phyloP scores from a whole-genome alignment of 2,329 filamentous ascomycete genomes.

The Thielaviopsis punctulata region DNA sequence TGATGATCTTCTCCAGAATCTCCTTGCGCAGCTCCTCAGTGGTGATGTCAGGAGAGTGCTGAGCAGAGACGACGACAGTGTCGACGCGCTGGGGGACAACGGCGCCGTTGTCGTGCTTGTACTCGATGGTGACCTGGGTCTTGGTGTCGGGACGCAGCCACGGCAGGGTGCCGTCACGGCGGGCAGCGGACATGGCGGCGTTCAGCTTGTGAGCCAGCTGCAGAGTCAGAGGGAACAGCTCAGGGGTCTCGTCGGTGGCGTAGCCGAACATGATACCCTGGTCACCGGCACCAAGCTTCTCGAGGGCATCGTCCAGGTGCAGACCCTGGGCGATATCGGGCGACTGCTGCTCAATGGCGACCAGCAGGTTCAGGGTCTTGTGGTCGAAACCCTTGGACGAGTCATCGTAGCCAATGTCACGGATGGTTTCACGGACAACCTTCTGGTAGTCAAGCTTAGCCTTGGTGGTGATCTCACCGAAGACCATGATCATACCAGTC shows the following conservation, averaged over 20 bases:
- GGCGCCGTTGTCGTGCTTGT: slow-evolving; percentile 87
- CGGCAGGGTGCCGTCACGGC: slow-evolving; percentile 69
- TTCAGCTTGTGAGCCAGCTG: slow-evolving; percentile 95
- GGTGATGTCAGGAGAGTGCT: slow-evolving; percentile 76
- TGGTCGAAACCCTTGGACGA: slow-evolving; percentile 98
- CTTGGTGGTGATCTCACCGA: slow-evolving; percentile 97
- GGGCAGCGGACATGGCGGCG: slow-evolving; percentile 78
- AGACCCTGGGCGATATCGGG: slow-evolving; percentile 98
- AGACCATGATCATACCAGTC: slow-evolving; percentile 99
- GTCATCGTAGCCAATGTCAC: slow-evolving; percentile 97
- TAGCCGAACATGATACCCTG: slow-evolving; percentile 99
- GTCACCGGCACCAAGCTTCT: slow-evolving; percentile 96
- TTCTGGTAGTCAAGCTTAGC: slow-evolving; percentile 94
- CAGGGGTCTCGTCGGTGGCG: slow-evolving; percentile 96
- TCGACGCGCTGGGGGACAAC: slow-evolving; percentile 85
- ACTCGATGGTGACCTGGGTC: slow-evolving; percentile 98
- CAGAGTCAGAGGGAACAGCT: slow-evolving; percentile 87
- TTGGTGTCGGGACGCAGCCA: slow-evolving; percentile 99
- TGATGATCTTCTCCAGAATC: slow-evolving; percentile 94
- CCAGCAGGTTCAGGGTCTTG: slow-evolving; percentile 98
- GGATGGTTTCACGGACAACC: slow-evolving; percentile 83
- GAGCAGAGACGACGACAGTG: slow-evolving; percentile 91
- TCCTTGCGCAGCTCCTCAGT: slow-evolving; percentile 88
- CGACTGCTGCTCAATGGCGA: slow-evolving; percentile 98
- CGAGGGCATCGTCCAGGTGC: slow-evolving; percentile 91